Percentiles rank a stretch among this genome's conserved stretches.
phyloP scores from a whole-genome alignment of 805 yeast species.

The Teunomyces panamensis region DNA sequence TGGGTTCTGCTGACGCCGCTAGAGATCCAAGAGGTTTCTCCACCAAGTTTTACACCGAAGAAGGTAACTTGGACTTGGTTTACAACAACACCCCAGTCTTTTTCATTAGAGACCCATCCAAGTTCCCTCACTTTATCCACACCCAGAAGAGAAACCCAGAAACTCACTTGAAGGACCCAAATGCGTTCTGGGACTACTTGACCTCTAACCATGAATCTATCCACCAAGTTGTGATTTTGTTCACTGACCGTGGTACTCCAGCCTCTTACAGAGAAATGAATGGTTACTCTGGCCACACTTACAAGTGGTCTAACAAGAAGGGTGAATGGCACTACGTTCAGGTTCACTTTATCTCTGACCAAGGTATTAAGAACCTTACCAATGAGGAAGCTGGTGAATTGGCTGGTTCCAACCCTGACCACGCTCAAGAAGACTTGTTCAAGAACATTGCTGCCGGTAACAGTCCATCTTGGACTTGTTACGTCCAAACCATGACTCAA shows the following conservation, averaged over 20 bases:
- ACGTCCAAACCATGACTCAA: slow-evolving; percentile 82
- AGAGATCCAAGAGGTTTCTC: slow-evolving; percentile 73
- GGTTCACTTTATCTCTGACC: slow-evolving; percentile 69
- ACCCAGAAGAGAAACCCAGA: slow-evolving; percentile 69
- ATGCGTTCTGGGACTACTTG: slow-evolving; percentile 84
- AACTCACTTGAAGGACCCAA: slow-evolving; percentile 74
- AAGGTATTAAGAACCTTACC: slow-evolving; percentile 51
- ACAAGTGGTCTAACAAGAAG: slow-evolving; percentile 71
- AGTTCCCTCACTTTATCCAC: slow-evolving; percentile 65
- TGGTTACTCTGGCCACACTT: slow-evolving; percentile 83
- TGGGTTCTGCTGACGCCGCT: slow-evolving; percentile 62
- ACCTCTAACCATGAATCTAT: slow-evolving; percentile 69
- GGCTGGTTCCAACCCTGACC: slow-evolving; percentile 79
- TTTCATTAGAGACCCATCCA: slow-evolving; percentile 60
- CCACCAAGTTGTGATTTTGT: slow-evolving; percentile 72
- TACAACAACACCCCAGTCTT: slow-evolving; percentile 71
- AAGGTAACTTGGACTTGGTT: slow-evolving; percentile 70
- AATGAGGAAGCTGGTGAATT: slow-evolving; percentile 67
- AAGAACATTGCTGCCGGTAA: slow-evolving; percentile 76
- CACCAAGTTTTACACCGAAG: slow-evolving; percentile 62
- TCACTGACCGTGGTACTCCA: slow-evolving; percentile 83
- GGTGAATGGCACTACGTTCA: slow-evolving; percentile 80
- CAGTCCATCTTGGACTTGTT: slow-evolving; percentile 80
- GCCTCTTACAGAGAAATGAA: slow-evolving; percentile 72
- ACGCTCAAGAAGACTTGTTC: slow-evolving; percentile 76